Evolutionary conservation across 306 rosid genomes (phyloP).

Genomic region (Cucumis melo): DNA sequence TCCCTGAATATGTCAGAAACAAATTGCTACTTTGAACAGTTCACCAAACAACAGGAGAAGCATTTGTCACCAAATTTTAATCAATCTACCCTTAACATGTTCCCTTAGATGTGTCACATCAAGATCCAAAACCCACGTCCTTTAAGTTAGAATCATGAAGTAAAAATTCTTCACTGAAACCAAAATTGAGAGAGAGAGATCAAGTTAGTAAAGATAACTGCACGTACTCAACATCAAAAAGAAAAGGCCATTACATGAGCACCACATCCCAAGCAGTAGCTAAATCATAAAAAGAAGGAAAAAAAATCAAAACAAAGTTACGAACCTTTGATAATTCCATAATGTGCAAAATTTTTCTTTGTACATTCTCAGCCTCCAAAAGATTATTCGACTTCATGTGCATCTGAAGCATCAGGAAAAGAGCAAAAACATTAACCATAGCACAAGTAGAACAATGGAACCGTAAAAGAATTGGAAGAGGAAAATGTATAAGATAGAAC

Average conservation of each 20-base stretch:
- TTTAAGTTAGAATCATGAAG: neutral
- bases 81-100: neutral
- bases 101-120: neutral
- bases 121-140: neutral
- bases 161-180: neutral
- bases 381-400: conserved; percentile 47
- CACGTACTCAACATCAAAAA: neutral
- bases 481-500: neutral
- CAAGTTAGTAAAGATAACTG: neutral
- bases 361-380: conserved; percentile 60
- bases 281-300: neutral
- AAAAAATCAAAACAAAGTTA: neutral
- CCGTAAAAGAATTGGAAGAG: neutral
- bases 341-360: conserved; percentile 63
- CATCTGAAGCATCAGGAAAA: conserved; percentile 23
- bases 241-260: neutral
- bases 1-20: neutral
- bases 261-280: neutral
- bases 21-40: neutral
- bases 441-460: conserved; percentile 5
- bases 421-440: conserved; percentile 7
- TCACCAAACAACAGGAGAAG: neutral
- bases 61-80: neutral
- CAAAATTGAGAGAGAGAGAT: neutral
- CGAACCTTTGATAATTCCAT: conserved; percentile 85